These are phyloP conservation scores for Saccharomyces mikatae DNA, from an alignment of 805 yeast genomes.

Conservation along the genomic window DNA sequence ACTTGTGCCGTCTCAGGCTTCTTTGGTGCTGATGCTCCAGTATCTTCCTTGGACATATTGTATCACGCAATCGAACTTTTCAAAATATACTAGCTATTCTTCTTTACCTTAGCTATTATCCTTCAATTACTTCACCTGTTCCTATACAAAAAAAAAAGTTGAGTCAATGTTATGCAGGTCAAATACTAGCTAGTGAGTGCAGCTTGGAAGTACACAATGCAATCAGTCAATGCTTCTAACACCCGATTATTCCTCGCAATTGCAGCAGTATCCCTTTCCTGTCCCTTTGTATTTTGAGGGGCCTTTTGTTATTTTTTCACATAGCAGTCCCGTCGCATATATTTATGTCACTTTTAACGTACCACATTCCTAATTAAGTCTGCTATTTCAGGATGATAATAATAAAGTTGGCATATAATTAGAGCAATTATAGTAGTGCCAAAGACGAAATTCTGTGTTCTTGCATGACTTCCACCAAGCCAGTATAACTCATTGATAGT, in stretches of 20 bases:
- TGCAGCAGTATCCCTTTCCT: not conserved
- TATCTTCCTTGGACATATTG: not conserved
- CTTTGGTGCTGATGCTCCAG: not conserved
- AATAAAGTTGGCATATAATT: not conserved
- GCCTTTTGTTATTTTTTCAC: not conserved
- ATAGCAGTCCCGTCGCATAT: not conserved
- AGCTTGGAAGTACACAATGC: not conserved
- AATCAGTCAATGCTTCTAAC: not conserved
- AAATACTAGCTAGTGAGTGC: not conserved
- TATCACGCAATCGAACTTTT: not conserved
- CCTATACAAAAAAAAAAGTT: not conserved
- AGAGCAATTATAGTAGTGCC: not conserved
- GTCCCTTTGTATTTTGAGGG: not conserved
- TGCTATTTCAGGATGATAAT: not conserved
- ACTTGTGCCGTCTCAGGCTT: constrained; percentile 13
- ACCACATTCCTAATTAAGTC: not conserved
- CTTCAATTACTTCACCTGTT: not conserved
- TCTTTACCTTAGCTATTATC: not conserved
- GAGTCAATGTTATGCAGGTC: not conserved
- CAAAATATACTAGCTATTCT: not conserved
- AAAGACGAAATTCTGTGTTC: too few species aligned
- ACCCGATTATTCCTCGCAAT: not conserved
- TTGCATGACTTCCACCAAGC: too few species aligned
- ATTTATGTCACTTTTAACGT: not conserved
- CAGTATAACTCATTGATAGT: too few species aligned